Conservation (phyloP, 495 filamentous ascomycete genomes). For the Trichocladium uniseriatum region DNA sequence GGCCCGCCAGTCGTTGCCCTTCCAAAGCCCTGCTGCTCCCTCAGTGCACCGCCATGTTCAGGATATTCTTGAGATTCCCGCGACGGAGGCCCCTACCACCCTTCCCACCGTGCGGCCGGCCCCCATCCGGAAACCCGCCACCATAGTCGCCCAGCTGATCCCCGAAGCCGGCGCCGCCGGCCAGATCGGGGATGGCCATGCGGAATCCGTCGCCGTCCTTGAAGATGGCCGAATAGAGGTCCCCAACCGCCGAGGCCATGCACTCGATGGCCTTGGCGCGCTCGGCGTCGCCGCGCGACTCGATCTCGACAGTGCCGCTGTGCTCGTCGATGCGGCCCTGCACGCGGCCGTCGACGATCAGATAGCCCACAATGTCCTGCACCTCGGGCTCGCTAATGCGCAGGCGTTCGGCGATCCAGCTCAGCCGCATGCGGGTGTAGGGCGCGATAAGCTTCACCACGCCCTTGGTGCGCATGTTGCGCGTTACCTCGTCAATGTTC, state of each 20-base stretch:
- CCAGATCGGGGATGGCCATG: conserved; percentile 9
- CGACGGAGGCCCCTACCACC: background rate
- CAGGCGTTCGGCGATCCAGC: conserved; percentile 77
- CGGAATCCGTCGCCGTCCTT: conserved; percentile 65
- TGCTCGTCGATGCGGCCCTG: conserved; percentile 84
- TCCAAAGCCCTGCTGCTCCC: background rate
- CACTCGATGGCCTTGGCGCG: conserved; percentile 63
- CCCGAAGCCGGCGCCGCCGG: background rate
- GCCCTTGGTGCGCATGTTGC: conserved; percentile 95
- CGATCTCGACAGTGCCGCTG: conserved; percentile 70
- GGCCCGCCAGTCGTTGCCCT: too few relatives aligned
- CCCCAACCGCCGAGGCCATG: conserved; percentile 60
- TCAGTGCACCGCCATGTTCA: background rate
- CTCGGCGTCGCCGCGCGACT: conserved; percentile 62
- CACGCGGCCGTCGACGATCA: conserved; percentile 83
- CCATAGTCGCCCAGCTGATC: conserved; percentile 8
- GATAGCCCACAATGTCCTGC: conserved; percentile 82
- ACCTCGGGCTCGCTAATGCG: conserved; percentile 78
- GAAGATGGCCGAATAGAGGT: conserved; percentile 55
- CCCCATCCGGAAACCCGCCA: background rate
- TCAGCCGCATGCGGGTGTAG: conserved; percentile 82
- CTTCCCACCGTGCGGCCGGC: background rate
- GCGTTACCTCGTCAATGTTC: conserved; percentile 98
- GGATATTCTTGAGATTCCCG: background rate
- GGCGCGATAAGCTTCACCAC: conserved; percentile 89